phyloP scores from a whole-genome alignment of 805 yeast genomes.

The Candida patagonica region DNA sequence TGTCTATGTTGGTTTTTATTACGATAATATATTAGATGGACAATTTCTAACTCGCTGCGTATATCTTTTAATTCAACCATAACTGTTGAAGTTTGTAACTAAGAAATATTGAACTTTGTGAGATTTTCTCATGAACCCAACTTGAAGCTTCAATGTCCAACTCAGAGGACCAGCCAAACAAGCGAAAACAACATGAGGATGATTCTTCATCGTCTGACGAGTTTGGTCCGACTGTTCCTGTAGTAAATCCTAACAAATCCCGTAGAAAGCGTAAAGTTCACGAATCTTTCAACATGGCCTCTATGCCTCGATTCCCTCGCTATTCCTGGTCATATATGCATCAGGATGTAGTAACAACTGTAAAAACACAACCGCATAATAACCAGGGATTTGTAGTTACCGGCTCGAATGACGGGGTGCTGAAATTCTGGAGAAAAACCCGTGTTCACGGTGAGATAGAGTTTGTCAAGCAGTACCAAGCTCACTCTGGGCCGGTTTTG shows the following conservation, averaged over 20 bases:
- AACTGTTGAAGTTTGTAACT: too few species aligned
- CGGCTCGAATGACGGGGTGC: slow-evolving; percentile 27
- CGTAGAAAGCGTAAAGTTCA: slow-evolving; percentile 8
- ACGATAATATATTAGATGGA: slow-evolving; percentile 60
- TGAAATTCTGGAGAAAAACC: slow-evolving; percentile 29
- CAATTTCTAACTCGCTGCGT: slow-evolving; percentile 44
- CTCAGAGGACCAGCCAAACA: not conserved
- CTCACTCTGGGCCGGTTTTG: slow-evolving; percentile 18
- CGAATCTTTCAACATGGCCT: slow-evolving; percentile 6
- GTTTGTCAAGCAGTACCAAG: slow-evolving; percentile 27
- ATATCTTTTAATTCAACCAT: slow-evolving; percentile 15
- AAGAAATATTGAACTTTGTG: too few species aligned
- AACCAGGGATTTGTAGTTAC: slow-evolving; percentile 23
- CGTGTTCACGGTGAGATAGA: slow-evolving; percentile 20
- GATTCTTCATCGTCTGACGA: not conserved
- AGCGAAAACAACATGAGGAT: not conserved
- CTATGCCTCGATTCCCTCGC: slow-evolving; percentile 9
- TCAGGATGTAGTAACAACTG: slow-evolving; percentile 10
- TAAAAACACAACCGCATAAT: slow-evolving; percentile 7
- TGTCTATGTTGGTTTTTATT: slow-evolving; percentile 68
- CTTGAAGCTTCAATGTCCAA: too few species aligned
- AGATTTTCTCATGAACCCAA: too few species aligned
- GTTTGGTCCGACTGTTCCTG: slow-evolving; percentile 2
- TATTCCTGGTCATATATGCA: slow-evolving; percentile 23
- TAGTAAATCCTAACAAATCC: not conserved